Evolutionary conservation across 2,329 filamentous ascomycete genomes (phyloP).

Genomic region (Zasmidium citrigriseum): DNA sequence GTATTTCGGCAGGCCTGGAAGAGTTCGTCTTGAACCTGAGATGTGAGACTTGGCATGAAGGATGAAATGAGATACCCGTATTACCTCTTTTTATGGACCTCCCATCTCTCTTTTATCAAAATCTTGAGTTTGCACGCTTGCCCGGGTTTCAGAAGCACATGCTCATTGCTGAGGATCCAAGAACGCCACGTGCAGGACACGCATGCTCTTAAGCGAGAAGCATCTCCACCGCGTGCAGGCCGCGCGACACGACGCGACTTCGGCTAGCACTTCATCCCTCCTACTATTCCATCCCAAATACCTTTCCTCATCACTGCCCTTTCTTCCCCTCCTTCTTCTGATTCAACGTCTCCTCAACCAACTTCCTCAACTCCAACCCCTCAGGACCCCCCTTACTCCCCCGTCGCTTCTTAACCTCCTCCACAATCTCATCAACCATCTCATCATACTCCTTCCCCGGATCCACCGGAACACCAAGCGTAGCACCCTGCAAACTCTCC

Average conservation of each 20-base stretch:
- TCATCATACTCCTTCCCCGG: conserved; percentile 74
- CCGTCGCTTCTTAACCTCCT: conserved; percentile 66
- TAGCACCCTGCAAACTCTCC: conserved; percentile 47
- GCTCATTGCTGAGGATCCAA: too few relatives aligned
- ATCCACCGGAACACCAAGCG: conserved; percentile 78
- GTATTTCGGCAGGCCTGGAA: conserved; percentile 57
- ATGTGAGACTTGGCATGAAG: neutral
- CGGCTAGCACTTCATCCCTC: neutral
- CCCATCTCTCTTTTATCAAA: too few relatives aligned
- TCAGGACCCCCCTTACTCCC: conserved; percentile 45
- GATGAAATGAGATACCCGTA: neutral
- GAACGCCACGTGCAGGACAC: too few relatives aligned
- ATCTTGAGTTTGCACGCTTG: too few relatives aligned
- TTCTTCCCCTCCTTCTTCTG: conserved; percentile 18
- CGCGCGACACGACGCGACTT: too few relatives aligned
- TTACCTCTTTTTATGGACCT: neutral
- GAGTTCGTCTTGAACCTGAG: neutral
- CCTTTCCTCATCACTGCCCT: neutral
- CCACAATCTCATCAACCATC: conserved; percentile 71
- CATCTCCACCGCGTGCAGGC: too few relatives aligned
- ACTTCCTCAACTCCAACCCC: conserved; percentile 53
- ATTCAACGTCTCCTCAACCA: conserved; percentile 50
- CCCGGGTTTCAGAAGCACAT: too few relatives aligned
- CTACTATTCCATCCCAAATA: neutral
- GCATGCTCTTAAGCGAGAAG: too few relatives aligned